These are phyloP conservation scores for Salix koriyanagi DNA, from an alignment of 345 rosid species.

Conservation along the genomic window DNA sequence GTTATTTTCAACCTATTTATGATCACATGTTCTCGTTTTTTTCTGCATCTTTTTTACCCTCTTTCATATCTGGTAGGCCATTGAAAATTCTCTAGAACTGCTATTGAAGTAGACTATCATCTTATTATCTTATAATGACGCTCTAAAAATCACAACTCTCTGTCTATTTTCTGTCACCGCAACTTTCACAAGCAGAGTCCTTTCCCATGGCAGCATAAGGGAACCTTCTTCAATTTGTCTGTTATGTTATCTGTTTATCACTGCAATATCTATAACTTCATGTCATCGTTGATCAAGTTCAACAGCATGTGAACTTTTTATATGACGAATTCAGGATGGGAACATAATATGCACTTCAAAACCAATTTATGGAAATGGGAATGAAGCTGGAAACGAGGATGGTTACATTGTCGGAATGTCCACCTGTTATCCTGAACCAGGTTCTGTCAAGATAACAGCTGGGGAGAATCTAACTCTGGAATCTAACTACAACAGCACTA, in stretches of 20 bases:
- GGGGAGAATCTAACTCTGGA: slow-evolving; percentile 63
- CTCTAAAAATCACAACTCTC: not conserved
- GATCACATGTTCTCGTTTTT: not conserved
- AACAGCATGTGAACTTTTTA: not conserved
- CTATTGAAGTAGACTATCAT: not conserved
- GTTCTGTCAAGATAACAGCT: slow-evolving; percentile 48
- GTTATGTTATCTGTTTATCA: not conserved
- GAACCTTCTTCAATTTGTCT: not conserved
- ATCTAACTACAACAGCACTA: slow-evolving; percentile 53
- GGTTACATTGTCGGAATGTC: slow-evolving; percentile 97
- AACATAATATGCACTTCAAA: slow-evolving; percentile 52
- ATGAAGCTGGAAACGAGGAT: slow-evolving; percentile 74
- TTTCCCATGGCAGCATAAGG: not conserved
- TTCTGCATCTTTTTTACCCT: not conserved
- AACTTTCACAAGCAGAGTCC: not conserved
- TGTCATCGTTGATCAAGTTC: not conserved
- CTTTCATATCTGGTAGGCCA: not conserved
- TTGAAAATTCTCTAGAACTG: not conserved
- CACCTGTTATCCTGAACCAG: slow-evolving; percentile 73
- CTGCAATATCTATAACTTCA: not conserved
- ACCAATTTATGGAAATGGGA: slow-evolving; percentile 64
- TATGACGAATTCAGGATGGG: slow-evolving; percentile 46
- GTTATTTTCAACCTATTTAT: slow-evolving; percentile 20
- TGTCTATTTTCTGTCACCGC: not conserved
- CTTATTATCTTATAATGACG: not conserved